Base-by-base conservation (phyloP, 345 rosid species). In the Boechera retrofracta region DNA sequence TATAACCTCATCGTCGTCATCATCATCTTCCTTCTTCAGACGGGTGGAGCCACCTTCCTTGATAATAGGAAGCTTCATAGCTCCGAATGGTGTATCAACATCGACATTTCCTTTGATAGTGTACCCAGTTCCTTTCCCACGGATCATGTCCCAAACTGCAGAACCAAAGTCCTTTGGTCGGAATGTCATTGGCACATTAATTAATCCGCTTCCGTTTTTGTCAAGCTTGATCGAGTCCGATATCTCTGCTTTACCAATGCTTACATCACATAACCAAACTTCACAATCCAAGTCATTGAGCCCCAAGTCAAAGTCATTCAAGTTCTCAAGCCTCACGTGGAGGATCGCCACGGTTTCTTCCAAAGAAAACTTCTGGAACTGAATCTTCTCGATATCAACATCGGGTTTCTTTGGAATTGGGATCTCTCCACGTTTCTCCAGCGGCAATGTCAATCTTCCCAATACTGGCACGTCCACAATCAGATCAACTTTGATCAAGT, bases 111-210 rank as follows among this genome's bases (percentile, higher is more conserved):
- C 99, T 85, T 91, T 96, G 79, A 96, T 88, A 42, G 86, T 74
- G 82, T 96, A 93, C 15, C 97, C 94, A 7, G 97, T 93, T 53
- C 98, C 98, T 79, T 72, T 96, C 42, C 99, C 99, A 72, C 94
- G 87, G 10, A 96, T 96, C 96, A 96, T 87, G 82, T 96, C 99
- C 99, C 99, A 96, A 15, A 96, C 87, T 1, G 98, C 95, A 8
- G 98, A 92, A 65, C 99, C 99, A 74, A 89, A 89, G 54, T 96
- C 99, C 86, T 93, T 96, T 24, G 99, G 99, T 83, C 84, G 83
- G 75, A 96, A 96, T 53, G 93, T 85, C 73, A 96, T 84, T 0
- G 98, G 99, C 52, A 96, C 69, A 5, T 91, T 89, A n/a, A 96
- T 48, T 56, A 60, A 47, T 26, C 75, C 81, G 5, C 87, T 83